Conservation (phyloP, 345 rosid species). For the Nasturtium officinale region DNA sequence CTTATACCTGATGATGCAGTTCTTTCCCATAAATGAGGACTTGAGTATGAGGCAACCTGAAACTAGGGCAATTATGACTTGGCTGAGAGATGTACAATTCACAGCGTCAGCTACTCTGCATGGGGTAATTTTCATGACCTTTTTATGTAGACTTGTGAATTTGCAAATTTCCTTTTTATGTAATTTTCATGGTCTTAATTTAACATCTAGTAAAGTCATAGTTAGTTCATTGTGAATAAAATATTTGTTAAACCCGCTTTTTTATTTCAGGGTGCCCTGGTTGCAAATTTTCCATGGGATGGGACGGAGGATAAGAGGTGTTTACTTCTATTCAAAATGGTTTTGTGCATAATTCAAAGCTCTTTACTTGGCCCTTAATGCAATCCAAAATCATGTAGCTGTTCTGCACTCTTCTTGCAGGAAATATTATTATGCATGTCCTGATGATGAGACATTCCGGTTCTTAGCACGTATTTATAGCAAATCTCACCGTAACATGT, state of each 20-base stretch:
- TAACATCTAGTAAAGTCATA: neutral
- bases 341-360: neutral
- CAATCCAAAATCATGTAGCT: constrained; percentile 16
- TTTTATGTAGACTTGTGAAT: neutral
- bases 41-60: constrained; percentile 75
- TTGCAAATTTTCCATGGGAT: constrained; percentile 99
- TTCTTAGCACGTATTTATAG: constrained; percentile 81
- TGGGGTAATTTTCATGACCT: constrained; percentile 59
- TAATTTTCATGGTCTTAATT: neutral
- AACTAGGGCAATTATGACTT: constrained; percentile 80
- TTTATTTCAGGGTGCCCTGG: constrained; percentile 83
- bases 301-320: constrained; percentile 79
- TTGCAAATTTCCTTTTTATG: neutral
- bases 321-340: constrained; percentile 25
- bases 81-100: constrained; percentile 75
- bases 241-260: neutral
- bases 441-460: constrained; percentile 86
- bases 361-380: constrained; percentile 2
- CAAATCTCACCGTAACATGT: constrained; percentile 87
- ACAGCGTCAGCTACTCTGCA: constrained; percentile 91
- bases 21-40: constrained; percentile 71
- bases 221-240: neutral
- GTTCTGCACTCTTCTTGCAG: constrained; percentile 49
- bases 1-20: constrained; percentile 49
- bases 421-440: constrained; percentile 77